Evolutionary conservation across 2,329 filamentous ascomycete species (phyloP), one percentile per base, ranked within the genome.

Genomic region (Fusarium subglutinans): DNA sequence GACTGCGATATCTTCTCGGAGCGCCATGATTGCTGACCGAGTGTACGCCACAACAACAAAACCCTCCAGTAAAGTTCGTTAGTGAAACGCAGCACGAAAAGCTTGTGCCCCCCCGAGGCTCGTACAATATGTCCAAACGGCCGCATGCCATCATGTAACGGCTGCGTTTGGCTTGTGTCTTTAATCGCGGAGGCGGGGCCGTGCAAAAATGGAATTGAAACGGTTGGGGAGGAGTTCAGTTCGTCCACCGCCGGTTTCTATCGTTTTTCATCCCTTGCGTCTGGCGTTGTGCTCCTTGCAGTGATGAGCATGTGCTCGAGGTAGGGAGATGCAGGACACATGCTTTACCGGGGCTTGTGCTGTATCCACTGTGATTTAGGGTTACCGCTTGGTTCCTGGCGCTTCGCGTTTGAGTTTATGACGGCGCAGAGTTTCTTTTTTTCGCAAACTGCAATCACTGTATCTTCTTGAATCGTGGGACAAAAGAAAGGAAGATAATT

Each of bases 381-480:
- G 48, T 33, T 37, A 58, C 67, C 51, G 53, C 66, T 70, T 70
- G 53, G 59, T 70, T 40, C 59, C 67, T 66, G 59, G 41, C 37
- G 43, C 40, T 43, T 50, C n/a, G 45, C 22, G 38, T 26, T 48
- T 51, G 41, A 28, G 30, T 22, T 24, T 13, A 3, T 9, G 51
- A n/a, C 11, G 51, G 35, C 8, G 35, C 35, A 14, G 50, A 43
- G 40, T 43, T 63, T 64, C 45, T 35, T 35, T 30, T 61, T 61
- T 51, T 30, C 1, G 12, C 37, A 11, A 22, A 17, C 6, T 45
- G 26, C 45, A 48, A 38, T 48, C 37, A 20, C 30, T 26, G 20
- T 61, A 17, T 5, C 13, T 35, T 35, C 15, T 35, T 35, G 33
- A 35, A 15, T 15, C 33, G 33, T 35, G 33, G 33, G 37, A 30